Base-by-base conservation (phyloP, 192 early-diverging fungal genomes). In the Coemansia reversa region DNA sequence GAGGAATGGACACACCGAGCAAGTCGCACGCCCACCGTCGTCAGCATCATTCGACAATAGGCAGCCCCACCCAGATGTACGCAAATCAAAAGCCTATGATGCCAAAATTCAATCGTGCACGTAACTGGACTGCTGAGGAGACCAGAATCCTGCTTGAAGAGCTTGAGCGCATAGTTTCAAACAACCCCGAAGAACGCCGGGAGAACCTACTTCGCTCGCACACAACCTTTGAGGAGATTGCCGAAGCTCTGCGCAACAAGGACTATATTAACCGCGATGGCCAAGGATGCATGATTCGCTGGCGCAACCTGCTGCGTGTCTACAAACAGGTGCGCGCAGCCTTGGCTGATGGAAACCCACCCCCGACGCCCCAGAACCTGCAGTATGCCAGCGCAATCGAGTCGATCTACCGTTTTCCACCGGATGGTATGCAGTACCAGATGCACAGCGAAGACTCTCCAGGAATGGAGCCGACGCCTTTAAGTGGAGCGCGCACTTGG, bases 271-370 rank as follows among this genome's bases (percentile, higher is more conserved):
- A 72, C 78, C 70, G 79, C 56, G 79, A 82, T 27, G 75, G 75
- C 63, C 79, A 82, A 47, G 79, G 74, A 8, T 82, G 79, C 64
- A 76, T 82, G 79, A 76, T 82, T 70, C 79, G 79, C 74, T 82
- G 79, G 79, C 79, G 79, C 79, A 82, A 82, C 45, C 82, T 92
- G 42, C 84, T 96, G 62, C 89, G 90, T 55, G 68, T 94, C 35
- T 96, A 94, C 79, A 74, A 87, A 67, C 87, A 93, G 53, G 87
- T 88, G 54, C 82, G 84, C 55, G 84, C 86, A 32, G 75, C 84
- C n/a, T 77, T 88, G 51, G 87, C 86, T 58, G 79, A 81, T n/a
- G 74, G 74, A 54, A 70, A 81, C 59, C 70, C 74, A 47, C 69
- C 70, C 8, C 42, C 61, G 9, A 61, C 56, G 57, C 74, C 65